Conservation (phyloP, 495 filamentous ascomycete species). For the Hyaloscypha bicolor region DNA sequence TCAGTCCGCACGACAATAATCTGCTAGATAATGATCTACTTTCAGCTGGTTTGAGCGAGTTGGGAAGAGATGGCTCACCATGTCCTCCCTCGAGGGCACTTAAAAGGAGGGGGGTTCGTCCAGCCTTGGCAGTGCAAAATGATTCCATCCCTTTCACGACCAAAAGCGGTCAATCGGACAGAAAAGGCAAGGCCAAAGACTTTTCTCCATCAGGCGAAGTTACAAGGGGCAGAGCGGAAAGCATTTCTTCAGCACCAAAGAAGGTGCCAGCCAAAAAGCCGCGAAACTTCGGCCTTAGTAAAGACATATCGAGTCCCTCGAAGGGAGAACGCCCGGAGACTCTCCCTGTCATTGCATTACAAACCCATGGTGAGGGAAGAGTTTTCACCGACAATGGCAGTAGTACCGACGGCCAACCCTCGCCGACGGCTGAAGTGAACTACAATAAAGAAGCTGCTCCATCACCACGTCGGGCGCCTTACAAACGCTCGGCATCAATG, state of each 20-base stretch:
- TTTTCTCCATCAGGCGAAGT: not conserved
- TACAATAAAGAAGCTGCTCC: no score
- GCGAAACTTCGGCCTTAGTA: not conserved
- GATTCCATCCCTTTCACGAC: not conserved
- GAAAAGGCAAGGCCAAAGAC: not conserved
- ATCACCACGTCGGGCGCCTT: not conserved
- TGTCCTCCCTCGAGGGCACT: no score
- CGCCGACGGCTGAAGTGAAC: no score
- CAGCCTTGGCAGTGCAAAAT: not conserved
- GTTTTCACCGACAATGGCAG: no score
- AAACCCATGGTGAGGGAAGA: no score
- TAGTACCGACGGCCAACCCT: no score
- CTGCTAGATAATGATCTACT: no score
- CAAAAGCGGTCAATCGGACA: not conserved
- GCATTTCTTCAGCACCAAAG: not conserved
- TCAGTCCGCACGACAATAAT: no score
- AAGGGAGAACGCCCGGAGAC: not conserved
- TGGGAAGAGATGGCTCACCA: no score
- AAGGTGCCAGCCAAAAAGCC: not conserved
- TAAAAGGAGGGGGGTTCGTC: not conserved
- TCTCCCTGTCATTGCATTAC: no score
- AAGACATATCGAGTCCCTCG: not conserved
- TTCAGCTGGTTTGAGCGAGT: no score
- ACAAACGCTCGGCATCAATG: not conserved
- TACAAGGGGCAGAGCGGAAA: not conserved